Percentiles rank a stretch among this genome's conserved stretches.
These are phyloP conservation scores for Polyporus arcularius DNA, from an alignment of 768 basidiomycete species.

Conservation along the genomic window DNA sequence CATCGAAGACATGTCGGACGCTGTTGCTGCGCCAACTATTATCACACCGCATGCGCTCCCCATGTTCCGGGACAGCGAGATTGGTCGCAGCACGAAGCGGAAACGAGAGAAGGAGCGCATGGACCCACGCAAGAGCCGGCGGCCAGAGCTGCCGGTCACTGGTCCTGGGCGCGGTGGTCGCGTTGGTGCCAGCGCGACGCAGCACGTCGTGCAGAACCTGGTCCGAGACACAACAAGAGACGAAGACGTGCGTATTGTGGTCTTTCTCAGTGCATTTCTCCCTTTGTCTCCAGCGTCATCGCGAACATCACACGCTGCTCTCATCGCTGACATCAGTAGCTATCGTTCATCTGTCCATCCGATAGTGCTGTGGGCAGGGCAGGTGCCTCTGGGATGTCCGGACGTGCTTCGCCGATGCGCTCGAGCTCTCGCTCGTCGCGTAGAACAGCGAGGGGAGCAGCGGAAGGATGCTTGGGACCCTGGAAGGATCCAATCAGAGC, in stretches of 20 bases:
- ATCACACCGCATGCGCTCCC: constrained; percentile 90
- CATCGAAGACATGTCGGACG: constrained; percentile 87
- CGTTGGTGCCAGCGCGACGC: constrained; percentile 95
- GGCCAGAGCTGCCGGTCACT: constrained; percentile 89
- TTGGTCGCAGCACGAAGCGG: constrained; percentile 76
- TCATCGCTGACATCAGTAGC: constrained; percentile 14
- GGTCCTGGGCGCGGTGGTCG: constrained; percentile 94
- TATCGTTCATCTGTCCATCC: constrained; percentile 20
- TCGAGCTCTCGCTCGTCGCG: constrained; percentile 4
- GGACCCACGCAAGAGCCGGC: constrained; percentile 89
- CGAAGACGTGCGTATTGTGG: constrained; percentile 80
- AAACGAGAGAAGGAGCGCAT: constrained; percentile 86
- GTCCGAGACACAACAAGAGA: constrained; percentile 89
- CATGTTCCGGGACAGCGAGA: constrained; percentile 82
- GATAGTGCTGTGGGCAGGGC: constrained; percentile 13
- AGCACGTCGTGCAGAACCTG: constrained; percentile 94
- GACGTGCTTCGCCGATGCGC: neutral
- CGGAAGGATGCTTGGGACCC: neutral
- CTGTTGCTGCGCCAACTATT: constrained; percentile 83
- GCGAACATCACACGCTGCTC: constrained; percentile 11
- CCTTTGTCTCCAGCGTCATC: constrained; percentile 12
- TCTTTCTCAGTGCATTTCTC: constrained; percentile 24
- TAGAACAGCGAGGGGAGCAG: neutral
- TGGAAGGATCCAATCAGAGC: constrained; percentile 13
- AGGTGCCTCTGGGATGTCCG: neutral